These are phyloP conservation scores for Trichosporon asahii DNA, from an alignment of 1,284 basidiomycete genomes.

Conservation along the genomic window DNA sequence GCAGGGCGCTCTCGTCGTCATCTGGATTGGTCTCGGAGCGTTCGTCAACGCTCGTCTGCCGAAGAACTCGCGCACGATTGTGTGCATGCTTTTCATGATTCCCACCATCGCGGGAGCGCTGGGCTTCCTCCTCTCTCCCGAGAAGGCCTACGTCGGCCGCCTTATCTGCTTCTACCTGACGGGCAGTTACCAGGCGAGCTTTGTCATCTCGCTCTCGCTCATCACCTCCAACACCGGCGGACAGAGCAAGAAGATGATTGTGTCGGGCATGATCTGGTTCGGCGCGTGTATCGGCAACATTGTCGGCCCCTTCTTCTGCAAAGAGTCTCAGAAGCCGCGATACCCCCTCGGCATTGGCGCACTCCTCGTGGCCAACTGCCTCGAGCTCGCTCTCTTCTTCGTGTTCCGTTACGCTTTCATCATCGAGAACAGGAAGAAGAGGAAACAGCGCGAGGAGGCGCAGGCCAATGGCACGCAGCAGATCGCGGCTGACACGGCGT, in stretches of 20 bases:
- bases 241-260: conserved; percentile 54
- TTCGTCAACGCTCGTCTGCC: conserved; percentile 45
- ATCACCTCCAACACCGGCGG: conserved; percentile 56
- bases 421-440: conserved; percentile 51
- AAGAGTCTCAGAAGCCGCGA: conserved; percentile 47
- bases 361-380: conserved; percentile 49
- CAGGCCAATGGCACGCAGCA: conserved; percentile 7
- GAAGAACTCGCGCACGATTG: conserved; percentile 44
- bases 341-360: conserved; percentile 54
- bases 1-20: conserved; percentile 46
- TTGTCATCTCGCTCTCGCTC: conserved; percentile 55
- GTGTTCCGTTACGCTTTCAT: conserved; percentile 51
- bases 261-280: conserved; percentile 46
- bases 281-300: conserved; percentile 54
- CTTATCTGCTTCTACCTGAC: conserved; percentile 58
- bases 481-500: conserved; percentile 38
- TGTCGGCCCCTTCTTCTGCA: conserved; percentile 53
- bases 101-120: conserved; percentile 50
- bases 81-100: conserved; percentile 48
- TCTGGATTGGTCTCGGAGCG: conserved; percentile 45
- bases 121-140: conserved; percentile 51
- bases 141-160: conserved; percentile 47
- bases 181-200: conserved; percentile 54
- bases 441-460: conserved; percentile 35
- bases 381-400: conserved; percentile 51